Evolutionary conservation across 2,329 filamentous ascomycete species (phyloP).

Genomic region (Magnaporthiopsis poae): DNA sequence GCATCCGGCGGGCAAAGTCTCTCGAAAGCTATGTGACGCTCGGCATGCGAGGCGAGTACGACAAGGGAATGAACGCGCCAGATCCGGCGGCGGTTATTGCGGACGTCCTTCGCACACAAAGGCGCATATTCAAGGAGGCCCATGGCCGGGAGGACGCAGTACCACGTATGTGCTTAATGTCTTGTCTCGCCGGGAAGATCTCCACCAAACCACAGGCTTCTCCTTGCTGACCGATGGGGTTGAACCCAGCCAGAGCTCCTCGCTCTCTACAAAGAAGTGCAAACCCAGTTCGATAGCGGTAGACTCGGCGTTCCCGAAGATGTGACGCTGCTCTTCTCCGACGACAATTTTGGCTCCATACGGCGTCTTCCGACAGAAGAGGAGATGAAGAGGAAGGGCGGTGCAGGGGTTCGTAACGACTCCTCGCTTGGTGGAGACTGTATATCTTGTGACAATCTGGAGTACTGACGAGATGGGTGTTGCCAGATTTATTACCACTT

Average conservation of each 20-base stretch:
- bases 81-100: slow-evolving; percentile 43
- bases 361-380: slow-evolving; percentile 44
- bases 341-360: slow-evolving; percentile 54
- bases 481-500: slow-evolving; percentile 41
- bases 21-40: slow-evolving; percentile 51
- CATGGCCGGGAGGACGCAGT: slow-evolving; percentile 35
- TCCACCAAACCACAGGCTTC: neutral
- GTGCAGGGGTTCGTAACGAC: slow-evolving; percentile 38
- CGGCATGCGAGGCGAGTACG: slow-evolving; percentile 51
- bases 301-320: slow-evolving; percentile 47
- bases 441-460: neutral
- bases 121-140: slow-evolving; percentile 41
- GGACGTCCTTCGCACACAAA: slow-evolving; percentile 45
- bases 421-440: neutral
- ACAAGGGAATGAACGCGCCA: slow-evolving; percentile 39
- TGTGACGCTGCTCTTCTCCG: slow-evolving; percentile 51
- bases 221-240: neutral
- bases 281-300: slow-evolving; percentile 51
- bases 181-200: neutral
- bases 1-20: slow-evolving; percentile 41
- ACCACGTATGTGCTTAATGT: slow-evolving; percentile 25
- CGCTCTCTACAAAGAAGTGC: slow-evolving; percentile 58
- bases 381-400: slow-evolving; percentile 43
- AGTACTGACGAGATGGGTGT: neutral
- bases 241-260: slow-evolving; percentile 39